Base-by-base conservation (phyloP, 2,329 filamentous ascomycete species). In the Botrytis fragariae region DNA sequence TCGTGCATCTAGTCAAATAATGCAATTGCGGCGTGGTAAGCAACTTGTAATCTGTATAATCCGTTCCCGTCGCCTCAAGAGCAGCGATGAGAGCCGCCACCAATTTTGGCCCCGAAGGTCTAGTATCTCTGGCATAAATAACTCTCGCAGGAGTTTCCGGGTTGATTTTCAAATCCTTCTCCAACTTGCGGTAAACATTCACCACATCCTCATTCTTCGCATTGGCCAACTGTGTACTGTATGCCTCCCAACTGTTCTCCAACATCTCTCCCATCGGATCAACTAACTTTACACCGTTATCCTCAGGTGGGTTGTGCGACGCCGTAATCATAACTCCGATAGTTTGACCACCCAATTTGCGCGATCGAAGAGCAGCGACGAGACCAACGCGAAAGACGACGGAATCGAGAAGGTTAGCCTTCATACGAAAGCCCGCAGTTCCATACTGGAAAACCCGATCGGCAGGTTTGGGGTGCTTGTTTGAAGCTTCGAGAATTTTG, bases 191-290 rank as follows among this genome's bases (percentile, higher is more conserved):
- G 86, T 97, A 98, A 78, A 91, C 89, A 62, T 93, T 87, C 74
- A 90, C 88, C 57, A 98, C 89, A 69, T 90, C 88, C 76, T 94
- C 88, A 79, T 97, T 91, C 29, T 89, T 84, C 76, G 92, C 91
- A 83, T 99, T 99, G 81, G 97, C 95, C 75, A 99, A 90, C 79
- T 88, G 88, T 51, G 96, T 98, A 71, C 95, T 94, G 82, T 95
- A 91, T 54, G 87, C 86, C 84, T 99, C 96, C 96, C 96, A 99
- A 75, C 95, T 93, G 83, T 95, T 91, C 88, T 97, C 94, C 68
- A 97, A 88, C 96, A 98, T 98, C 83, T 98, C 96, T 77, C 96
- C 95, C 91, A 97, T 92, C 20, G 96, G 96, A 83, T 99, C 96
- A 76, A 99, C 94, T 78, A 99, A 90, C 87, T 97, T 97, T 82